A percentile compares a stretch with the other conserved stretches of the same genome.
phyloP scores from a whole-genome alignment of 192 early-diverging fungal species.

The Spinellus fusiger region DNA sequence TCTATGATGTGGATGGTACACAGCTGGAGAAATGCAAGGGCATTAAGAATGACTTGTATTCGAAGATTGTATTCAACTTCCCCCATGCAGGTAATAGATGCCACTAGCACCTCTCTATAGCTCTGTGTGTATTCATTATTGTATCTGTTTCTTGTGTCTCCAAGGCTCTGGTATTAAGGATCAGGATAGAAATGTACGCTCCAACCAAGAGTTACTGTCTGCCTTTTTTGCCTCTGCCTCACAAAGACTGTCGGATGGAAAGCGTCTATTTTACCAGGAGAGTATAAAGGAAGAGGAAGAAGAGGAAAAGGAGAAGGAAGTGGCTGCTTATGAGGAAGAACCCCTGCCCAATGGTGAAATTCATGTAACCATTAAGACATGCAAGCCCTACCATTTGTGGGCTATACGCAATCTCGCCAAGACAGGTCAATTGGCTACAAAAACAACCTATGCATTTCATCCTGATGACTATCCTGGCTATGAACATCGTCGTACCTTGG shows the following conservation, averaged over 20 bases:
- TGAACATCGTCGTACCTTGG: slow-evolving; percentile 91
- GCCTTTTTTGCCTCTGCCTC: slow-evolving; percentile 57
- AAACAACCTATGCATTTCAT: slow-evolving; percentile 58
- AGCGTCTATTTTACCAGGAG: not conserved
- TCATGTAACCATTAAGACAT: slow-evolving; percentile 80
- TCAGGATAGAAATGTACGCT: slow-evolving; percentile 73
- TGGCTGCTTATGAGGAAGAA: not conserved
- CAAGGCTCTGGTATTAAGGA: slow-evolving; percentile 91
- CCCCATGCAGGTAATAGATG: slow-evolving; percentile 73
- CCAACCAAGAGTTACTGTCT: slow-evolving; percentile 69
- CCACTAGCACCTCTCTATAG: not conserved
- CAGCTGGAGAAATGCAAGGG: slow-evolving; percentile 49
- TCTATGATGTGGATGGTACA: slow-evolving; percentile 79
- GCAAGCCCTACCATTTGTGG: slow-evolving; percentile 85
- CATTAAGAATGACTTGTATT: slow-evolving; percentile 57
- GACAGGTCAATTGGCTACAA: slow-evolving; percentile 49
- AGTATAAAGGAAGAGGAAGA: not conserved
- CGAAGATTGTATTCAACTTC: slow-evolving; percentile 93
- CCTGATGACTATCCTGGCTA: slow-evolving; percentile 75
- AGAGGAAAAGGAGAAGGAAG: not conserved
- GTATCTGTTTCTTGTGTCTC: too few species aligned
- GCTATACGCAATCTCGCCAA: slow-evolving; percentile 74
- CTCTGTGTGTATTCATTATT: slow-evolving; percentile 1
- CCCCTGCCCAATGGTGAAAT: slow-evolving; percentile 50
- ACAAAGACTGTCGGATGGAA: slow-evolving; percentile 41